Base-by-base conservation (phyloP, 1,284 basidiomycete genomes). In the Leucoagaricus sp. region DNA sequence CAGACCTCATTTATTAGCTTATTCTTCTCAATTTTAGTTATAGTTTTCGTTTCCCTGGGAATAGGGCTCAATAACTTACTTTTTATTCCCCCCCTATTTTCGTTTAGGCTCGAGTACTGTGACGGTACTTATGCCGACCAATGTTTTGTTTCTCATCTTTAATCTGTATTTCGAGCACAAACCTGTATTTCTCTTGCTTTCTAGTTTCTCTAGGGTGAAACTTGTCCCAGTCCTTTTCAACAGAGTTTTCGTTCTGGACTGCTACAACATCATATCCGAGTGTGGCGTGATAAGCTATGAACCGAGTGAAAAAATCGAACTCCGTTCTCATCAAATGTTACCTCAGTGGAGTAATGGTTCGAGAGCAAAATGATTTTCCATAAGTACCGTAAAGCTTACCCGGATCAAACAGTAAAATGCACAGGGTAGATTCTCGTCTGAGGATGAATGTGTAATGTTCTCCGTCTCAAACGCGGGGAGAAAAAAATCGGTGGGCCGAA, bases 41-140 rank as follows among this genome's bases (percentile, higher is more conserved):
- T 57, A 21, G 19, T 19, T 21, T 51, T 40, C 42, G 31, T 51
- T 51, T 41, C 23, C 44, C 40, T 50, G 10, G 45, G 45, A 53
- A 28, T 49, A 36, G 40, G 48, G 47, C 40, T 36, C 49, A 49
- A 49, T 55, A 40, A n/a, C 48, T 47, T 50, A 36, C 46, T 26
- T 15, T 48, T 55, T 31, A 42, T 25, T 41, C 38, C 41, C 40
- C 45, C 34, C n/a, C 15, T 26, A 7, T 48, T 36, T 53, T 54
- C 53, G 53, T 53, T 53, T 46, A 41, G 53, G 53, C 46, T n/a
- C n/a, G 29, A 46, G 54, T 49, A 45, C 41, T 49, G 19, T 23
- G 12, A 15, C 23, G 40, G 48, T 50, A 49, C 47, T 45, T 26
- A 29, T 45, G 54, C 54, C 40, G 23, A 34, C 46, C 38, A 36